phyloP scores from a whole-genome alignment of 1,139 yeast species.

The Yamadazyma aaseri region DNA sequence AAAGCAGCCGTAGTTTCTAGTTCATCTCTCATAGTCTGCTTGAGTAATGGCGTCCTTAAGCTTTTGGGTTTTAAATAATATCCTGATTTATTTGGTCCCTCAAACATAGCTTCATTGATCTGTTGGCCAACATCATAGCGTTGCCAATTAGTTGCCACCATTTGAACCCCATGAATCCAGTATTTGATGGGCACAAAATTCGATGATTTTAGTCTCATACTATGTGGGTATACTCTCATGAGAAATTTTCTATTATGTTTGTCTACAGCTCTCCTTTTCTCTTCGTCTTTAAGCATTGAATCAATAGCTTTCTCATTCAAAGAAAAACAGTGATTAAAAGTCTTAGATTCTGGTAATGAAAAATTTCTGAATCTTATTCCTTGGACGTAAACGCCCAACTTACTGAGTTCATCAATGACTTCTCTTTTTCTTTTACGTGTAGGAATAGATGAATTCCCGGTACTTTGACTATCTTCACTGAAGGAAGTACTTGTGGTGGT shows the following conservation, averaged over 20 bases:
- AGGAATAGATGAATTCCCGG: constrained; percentile 14
- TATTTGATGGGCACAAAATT: constrained; percentile 76
- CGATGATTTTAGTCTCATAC: constrained; percentile 68
- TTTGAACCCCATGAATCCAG: constrained; percentile 86
- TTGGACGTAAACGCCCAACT: constrained; percentile 62
- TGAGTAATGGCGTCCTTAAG: constrained; percentile 36
- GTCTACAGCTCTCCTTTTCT: constrained; percentile 50
- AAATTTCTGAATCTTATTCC: constrained; percentile 82
- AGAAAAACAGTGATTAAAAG: constrained; percentile 80
- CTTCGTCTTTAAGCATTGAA: constrained; percentile 61
- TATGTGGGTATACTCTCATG: constrained; percentile 87
- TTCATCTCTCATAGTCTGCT: constrained; percentile 19
- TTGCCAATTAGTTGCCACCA: constrained; percentile 98
- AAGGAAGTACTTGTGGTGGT: constrained; percentile 45
- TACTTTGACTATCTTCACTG: constrained; percentile 41
- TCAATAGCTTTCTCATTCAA: constrained; percentile 71
- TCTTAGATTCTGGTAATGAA: constrained; percentile 82
- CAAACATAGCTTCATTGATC: constrained; percentile 82
- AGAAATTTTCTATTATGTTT: constrained; percentile 77
- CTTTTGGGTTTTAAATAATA: constrained; percentile 71
- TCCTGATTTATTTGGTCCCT: constrained; percentile 58
- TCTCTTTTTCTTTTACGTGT: constrained; percentile 25
- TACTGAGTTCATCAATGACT: constrained; percentile 50
- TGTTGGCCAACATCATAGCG: constrained; percentile 88
- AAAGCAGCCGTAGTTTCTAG: constrained; percentile 7